These are phyloP conservation scores for Ophiostoma montium DNA, from an alignment of 2,329 filamentous ascomycete species.

Conservation along the genomic window DNA sequence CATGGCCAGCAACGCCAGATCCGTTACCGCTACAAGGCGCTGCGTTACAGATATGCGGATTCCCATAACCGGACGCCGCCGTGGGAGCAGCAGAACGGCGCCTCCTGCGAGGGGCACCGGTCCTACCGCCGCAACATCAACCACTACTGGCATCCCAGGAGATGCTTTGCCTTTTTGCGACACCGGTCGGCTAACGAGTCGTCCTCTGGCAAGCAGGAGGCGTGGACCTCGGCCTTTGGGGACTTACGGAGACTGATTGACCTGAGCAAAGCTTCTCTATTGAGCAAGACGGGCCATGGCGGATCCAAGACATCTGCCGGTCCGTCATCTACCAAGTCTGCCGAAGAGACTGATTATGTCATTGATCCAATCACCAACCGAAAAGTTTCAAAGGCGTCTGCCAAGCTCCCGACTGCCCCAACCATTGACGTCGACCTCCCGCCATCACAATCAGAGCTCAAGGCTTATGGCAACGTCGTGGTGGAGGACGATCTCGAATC, in stretches of 20 bases:
- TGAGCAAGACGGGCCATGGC: conserved; percentile 3
- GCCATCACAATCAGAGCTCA: conserved; percentile 19
- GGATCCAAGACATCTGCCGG: conserved; percentile 8
- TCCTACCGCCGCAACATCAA: conserved; percentile 26
- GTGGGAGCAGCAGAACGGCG: conserved; percentile 30
- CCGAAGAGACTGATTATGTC: conserved; percentile 21
- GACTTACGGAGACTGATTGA: conserved; percentile 22
- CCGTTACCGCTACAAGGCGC: conserved; percentile 27
- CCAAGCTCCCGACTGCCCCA: conserved; percentile 1
- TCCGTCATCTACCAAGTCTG: not conserved
- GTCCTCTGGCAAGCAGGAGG: conserved; percentile 16
- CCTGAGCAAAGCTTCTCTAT: conserved; percentile 12
- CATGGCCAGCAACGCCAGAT: conserved; percentile 27
- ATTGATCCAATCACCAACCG: conserved; percentile 49
- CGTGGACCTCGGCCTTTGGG: conserved; percentile 20
- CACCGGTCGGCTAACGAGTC: conserved; percentile 19
- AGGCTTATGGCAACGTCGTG: conserved; percentile 18
- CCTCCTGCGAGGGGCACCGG: conserved; percentile 21
- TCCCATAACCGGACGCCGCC: conserved; percentile 28
- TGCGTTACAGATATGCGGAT: conserved; percentile 33
- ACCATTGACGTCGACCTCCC: conserved; percentile 5
- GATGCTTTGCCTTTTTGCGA: conserved; percentile 11
- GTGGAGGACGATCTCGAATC: conserved; percentile 2
- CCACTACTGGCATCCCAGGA: conserved; percentile 24
- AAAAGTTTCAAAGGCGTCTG: conserved; percentile 24